These are phyloP conservation scores for Castanea crenata DNA, from an alignment of 306 rosid genomes.

Conservation along the genomic window DNA sequence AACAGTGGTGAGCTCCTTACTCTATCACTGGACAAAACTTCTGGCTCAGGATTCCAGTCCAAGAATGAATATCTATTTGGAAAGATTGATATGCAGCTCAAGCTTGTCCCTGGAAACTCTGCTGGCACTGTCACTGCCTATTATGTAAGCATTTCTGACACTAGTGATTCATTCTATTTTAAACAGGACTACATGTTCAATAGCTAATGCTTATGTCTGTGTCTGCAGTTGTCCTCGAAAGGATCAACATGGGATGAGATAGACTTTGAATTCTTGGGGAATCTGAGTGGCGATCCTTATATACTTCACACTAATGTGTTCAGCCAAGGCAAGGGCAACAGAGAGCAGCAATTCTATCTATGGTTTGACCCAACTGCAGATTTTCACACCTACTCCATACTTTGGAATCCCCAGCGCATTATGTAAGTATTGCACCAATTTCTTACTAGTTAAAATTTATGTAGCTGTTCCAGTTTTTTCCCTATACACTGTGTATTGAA, in stretches of 20 bases:
- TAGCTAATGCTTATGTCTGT: not conserved
- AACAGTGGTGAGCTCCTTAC: slow-evolving; percentile 58
- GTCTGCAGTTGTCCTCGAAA: slow-evolving; percentile 52
- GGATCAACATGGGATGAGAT: slow-evolving; percentile 74
- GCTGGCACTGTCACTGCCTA: slow-evolving; percentile 85
- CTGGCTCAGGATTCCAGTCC: slow-evolving; percentile 78
- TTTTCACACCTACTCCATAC: slow-evolving; percentile 66
- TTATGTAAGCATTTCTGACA: slow-evolving; percentile 36
- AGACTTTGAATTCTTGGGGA: slow-evolving; percentile 73
- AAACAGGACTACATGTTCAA: not conserved
- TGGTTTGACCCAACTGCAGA: slow-evolving; percentile 84
- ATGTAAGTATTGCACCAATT: slow-evolving; percentile 33
- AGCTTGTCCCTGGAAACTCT: slow-evolving; percentile 73
- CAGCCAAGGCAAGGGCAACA: slow-evolving; percentile 70
- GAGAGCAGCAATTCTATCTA: slow-evolving; percentile 70
- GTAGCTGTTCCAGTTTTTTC: no score
- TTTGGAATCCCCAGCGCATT: slow-evolving; percentile 60
- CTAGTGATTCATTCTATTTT: not conserved
- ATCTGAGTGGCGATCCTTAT: slow-evolving; percentile 69
- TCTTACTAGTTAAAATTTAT: not conserved
- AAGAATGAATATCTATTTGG: slow-evolving; percentile 59
- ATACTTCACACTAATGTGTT: slow-evolving; percentile 67
- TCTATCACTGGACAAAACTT: slow-evolving; percentile 49
- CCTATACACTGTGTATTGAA: not conserved
- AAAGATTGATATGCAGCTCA: slow-evolving; percentile 69